Conservation (phyloP, 163 green algal genomes). For the Botryococcus braunii region DNA sequence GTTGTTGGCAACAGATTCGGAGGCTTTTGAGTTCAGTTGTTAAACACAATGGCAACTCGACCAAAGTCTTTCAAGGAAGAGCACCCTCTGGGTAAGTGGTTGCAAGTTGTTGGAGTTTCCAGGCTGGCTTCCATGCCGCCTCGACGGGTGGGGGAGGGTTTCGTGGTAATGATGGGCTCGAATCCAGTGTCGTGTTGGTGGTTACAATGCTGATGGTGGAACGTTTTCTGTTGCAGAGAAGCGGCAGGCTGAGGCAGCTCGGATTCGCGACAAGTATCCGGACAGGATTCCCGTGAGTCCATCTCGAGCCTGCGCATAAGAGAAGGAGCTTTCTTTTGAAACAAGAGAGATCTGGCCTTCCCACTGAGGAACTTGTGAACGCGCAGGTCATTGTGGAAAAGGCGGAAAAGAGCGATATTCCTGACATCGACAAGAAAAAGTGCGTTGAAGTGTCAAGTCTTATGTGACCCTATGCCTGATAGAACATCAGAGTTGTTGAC, state of each 20-base stretch:
- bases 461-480: background rate
- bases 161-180: background rate
- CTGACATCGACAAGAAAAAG: slow-evolving; percentile 99
- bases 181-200: background rate
- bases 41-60: slow-evolving; percentile 9
- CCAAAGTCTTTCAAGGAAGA: slow-evolving; percentile 83
- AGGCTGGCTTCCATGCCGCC: background rate
- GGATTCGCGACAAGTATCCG: slow-evolving; percentile 97
- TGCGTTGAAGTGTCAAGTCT: slow-evolving; percentile 22
- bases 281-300: slow-evolving; percentile 94
- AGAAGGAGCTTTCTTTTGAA: background rate
- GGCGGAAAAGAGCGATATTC: slow-evolving; percentile 88
- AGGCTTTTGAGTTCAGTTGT: too few relatives aligned
- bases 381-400: slow-evolving; percentile 97
- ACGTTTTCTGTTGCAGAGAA: slow-evolving; percentile 67
- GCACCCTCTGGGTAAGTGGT: slow-evolving; percentile 74
- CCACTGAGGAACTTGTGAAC: background rate
- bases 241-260: slow-evolving; percentile 77
- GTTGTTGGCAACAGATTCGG: too few relatives aligned
- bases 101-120: background rate
- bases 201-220: background rate
- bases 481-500: background rate
- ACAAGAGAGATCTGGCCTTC: background rate
- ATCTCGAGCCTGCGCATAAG: too few relatives aligned
- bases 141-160: background rate